phyloP scores from a whole-genome alignment of 371 early-diverging fungal species.

The Rhizopus arrhizus region DNA sequence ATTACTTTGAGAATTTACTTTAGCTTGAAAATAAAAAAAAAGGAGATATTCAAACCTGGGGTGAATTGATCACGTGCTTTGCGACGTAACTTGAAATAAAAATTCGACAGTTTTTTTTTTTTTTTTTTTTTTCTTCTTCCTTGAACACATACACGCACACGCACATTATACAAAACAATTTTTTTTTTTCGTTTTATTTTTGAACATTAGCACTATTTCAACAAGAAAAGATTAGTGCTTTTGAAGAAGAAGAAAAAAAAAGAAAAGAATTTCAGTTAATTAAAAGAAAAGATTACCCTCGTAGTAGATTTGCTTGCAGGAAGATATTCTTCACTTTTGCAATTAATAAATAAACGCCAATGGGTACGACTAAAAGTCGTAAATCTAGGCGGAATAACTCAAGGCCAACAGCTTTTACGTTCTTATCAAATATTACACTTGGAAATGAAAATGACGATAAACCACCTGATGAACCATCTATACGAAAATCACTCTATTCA shows the following conservation, averaged over 20 bases:
- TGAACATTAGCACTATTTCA: not conserved
- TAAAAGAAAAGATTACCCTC: constrained; percentile 11
- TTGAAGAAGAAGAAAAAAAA: not conserved
- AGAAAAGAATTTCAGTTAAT: not conserved
- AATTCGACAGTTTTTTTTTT: no score
- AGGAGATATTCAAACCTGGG: no score
- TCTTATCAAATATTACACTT: constrained; percentile 51
- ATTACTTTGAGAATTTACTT: no score
- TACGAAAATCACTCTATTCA: constrained; percentile 16
- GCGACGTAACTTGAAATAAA: constrained; percentile 1
- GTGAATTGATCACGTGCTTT: not conserved
- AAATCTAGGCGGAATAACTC: constrained; percentile 58
- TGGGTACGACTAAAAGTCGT: constrained; percentile 63
- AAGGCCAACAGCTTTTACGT: constrained; percentile 54
- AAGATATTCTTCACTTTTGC: constrained; percentile 35
- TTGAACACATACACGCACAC: not conserved
- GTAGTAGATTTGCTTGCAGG: constrained; percentile 29
- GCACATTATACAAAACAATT: not conserved
- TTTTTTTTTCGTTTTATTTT: not conserved
- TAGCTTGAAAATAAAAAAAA: no score
- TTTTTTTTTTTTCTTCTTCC: not conserved
- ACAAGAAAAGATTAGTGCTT: not conserved
- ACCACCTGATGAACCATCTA: constrained; percentile 29
- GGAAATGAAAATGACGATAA: constrained; percentile 39
- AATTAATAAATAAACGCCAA: constrained; percentile 36